phyloP scores from a whole-genome alignment of 177 flowering plant species.

The Telopea speciosissima region DNA sequence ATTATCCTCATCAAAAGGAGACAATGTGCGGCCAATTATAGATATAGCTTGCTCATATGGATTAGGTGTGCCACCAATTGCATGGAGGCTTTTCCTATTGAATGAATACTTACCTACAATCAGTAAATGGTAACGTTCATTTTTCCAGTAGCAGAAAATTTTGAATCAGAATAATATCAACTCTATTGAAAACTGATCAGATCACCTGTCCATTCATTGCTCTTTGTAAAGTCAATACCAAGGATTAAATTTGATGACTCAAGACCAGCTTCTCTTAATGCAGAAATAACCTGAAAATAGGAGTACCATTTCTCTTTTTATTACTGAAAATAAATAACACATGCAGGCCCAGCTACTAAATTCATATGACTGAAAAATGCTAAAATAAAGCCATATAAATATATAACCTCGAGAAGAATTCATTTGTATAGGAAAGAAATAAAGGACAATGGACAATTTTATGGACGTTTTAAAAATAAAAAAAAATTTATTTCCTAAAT shows the following conservation, averaged over 20 bases:
- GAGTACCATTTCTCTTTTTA: background rate
- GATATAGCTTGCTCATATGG: constrained; percentile 77
- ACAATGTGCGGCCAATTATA: constrained; percentile 56
- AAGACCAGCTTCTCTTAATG: constrained; percentile 78
- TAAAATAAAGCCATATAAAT: background rate
- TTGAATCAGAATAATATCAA: background rate
- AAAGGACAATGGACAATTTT: background rate
- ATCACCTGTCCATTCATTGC: constrained; percentile 93
- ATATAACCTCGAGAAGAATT: background rate
- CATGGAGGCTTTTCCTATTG: constrained; percentile 57
- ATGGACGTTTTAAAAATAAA: background rate
- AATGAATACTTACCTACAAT: constrained; percentile 47
- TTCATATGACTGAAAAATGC: background rate
- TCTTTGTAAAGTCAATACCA: constrained; percentile 86
- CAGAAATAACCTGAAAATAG: constrained; percentile 49
- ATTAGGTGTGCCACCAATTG: constrained; percentile 39
- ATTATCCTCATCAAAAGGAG: constrained; percentile 70
- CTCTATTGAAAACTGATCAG: background rate
- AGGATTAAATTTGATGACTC: constrained; percentile 86
- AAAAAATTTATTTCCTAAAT: background rate
- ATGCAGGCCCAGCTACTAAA: background rate
- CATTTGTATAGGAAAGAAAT: background rate
- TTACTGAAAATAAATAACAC: background rate
- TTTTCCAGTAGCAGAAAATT: background rate
- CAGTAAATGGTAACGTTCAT: constrained; percentile 1